phyloP scores from a whole-genome alignment of 768 basidiomycete species.

The Piloderma croceum region DNA sequence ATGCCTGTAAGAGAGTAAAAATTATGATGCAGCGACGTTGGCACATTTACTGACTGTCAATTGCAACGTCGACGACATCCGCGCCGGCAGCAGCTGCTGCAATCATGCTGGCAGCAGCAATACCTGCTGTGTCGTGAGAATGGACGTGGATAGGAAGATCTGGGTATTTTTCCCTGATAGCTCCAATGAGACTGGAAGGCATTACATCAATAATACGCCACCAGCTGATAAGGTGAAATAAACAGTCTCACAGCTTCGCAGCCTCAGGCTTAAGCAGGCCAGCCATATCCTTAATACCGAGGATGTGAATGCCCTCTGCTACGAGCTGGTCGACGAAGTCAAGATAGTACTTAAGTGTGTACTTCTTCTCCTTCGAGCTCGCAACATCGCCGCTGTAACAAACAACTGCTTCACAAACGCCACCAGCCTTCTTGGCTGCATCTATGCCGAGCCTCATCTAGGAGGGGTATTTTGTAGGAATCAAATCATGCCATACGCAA shows the following conservation, averaged over 20 bases:
- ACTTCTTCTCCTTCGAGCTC: conserved; percentile 91
- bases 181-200: conserved; percentile 73
- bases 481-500: not conserved
- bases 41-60: conserved; percentile 72
- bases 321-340: conserved; percentile 93
- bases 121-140: conserved; percentile 99
- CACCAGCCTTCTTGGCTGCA: conserved; percentile 98
- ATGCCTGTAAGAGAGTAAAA: conserved; percentile 55
- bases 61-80: conserved; percentile 96
- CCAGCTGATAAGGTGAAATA: conserved; percentile 4
- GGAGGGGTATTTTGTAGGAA: conserved; percentile 7
- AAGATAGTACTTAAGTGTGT: conserved; percentile 95
- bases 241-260: conserved; percentile 67
- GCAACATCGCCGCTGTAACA: conserved; percentile 99
- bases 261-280: conserved; percentile 93
- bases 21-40: conserved; percentile 11
- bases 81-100: conserved; percentile 96
- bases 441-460: conserved; percentile 98
- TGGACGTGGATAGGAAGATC: conserved; percentile 99
- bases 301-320: conserved; percentile 90
- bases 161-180: conserved; percentile 93
- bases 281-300: conserved; percentile 99
- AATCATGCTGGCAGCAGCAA: conserved; percentile 95
- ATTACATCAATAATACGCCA: conserved; percentile 1
- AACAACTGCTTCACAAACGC: conserved; percentile 94